Evolutionary conservation across 176 grass and related monocot genomes (phyloP).

Genomic region (Ensete glaucum): DNA sequence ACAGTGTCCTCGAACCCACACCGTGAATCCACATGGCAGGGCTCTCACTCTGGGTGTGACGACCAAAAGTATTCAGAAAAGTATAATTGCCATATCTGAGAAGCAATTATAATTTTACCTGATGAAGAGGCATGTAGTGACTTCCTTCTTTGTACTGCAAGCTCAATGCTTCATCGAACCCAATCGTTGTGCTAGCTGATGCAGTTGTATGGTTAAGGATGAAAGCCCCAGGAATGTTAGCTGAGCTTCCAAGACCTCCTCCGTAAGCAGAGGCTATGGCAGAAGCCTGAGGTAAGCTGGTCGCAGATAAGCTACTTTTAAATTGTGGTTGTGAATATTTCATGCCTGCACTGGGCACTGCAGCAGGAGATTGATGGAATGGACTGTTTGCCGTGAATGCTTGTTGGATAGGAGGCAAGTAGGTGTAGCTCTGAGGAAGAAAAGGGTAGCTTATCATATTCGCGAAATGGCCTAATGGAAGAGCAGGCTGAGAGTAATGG

Average conservation of each 20-base stretch:
- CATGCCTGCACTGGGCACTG: slow-evolving; percentile 61
- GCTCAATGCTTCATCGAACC: slow-evolving; percentile 74
- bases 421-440: slow-evolving; percentile 75
- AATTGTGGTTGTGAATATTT: slow-evolving; percentile 83
- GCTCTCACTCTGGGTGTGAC: slow-evolving; percentile 48
- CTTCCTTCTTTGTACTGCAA: slow-evolving; percentile 74
- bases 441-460: slow-evolving; percentile 90
- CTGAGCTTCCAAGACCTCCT: slow-evolving; percentile 70
- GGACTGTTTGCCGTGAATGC: slow-evolving; percentile 68
- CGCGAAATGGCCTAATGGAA: slow-evolving; percentile 58
- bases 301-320: slow-evolving; percentile 58
- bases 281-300: slow-evolving; percentile 61
- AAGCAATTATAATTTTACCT: slow-evolving; percentile 40
- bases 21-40: slow-evolving; percentile 85
- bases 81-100: not conserved
- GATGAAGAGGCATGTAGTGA: slow-evolving; percentile 84
- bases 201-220: slow-evolving; percentile 48
- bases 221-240: slow-evolving; percentile 59
- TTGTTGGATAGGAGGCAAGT: slow-evolving; percentile 79
- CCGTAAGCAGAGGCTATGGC: slow-evolving; percentile 66
- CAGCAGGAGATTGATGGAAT: slow-evolving; percentile 68
- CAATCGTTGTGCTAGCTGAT: slow-evolving; percentile 47
- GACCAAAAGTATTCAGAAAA: not conserved
- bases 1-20: slow-evolving; percentile 67
- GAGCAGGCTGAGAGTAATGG: slow-evolving; percentile 86